These are phyloP conservation scores for Neospermospora avenae DNA, from an alignment of 2,329 filamentous ascomycete species.

Conservation along the genomic window DNA sequence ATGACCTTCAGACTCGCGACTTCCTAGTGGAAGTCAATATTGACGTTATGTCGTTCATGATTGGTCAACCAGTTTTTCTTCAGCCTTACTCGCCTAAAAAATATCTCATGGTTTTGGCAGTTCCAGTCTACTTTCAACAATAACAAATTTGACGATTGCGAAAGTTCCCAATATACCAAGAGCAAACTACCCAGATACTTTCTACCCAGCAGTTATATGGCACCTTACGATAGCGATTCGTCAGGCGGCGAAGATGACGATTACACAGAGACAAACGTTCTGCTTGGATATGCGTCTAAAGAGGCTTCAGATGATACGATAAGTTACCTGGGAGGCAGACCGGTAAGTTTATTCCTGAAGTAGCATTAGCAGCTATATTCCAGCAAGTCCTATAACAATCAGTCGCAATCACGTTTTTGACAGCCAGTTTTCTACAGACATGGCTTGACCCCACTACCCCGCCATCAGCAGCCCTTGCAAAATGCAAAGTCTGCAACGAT, in stretches of 20 bases:
- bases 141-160: background rate
- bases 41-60: background rate
- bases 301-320: slow-evolving; percentile 73
- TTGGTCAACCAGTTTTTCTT: slow-evolving; percentile 7
- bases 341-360: slow-evolving; percentile 57
- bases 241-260: slow-evolving; percentile 65
- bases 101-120: slow-evolving; percentile 1
- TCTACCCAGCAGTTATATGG: slow-evolving; percentile 48
- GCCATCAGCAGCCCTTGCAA: slow-evolving; percentile 73
- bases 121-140: background rate
- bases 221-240: slow-evolving; percentile 82
- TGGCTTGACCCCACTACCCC: slow-evolving; percentile 75
- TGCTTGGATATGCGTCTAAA: slow-evolving; percentile 83
- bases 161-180: background rate
- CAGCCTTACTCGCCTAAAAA: slow-evolving; percentile 23
- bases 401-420: background rate
- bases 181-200: background rate
- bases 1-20: too few species aligned
- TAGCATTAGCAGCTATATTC: background rate
- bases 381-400: background rate
- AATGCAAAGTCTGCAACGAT: slow-evolving; percentile 83
- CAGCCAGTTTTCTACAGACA: slow-evolving; percentile 50
- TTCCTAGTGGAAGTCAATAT: background rate
- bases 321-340: slow-evolving; percentile 82
- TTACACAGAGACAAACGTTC: slow-evolving; percentile 78